Evolutionary conservation across 208 protist species (phyloP), one percentile per base, ranked within the genome.

Genomic region (Trypanosoma vivax): DNA sequence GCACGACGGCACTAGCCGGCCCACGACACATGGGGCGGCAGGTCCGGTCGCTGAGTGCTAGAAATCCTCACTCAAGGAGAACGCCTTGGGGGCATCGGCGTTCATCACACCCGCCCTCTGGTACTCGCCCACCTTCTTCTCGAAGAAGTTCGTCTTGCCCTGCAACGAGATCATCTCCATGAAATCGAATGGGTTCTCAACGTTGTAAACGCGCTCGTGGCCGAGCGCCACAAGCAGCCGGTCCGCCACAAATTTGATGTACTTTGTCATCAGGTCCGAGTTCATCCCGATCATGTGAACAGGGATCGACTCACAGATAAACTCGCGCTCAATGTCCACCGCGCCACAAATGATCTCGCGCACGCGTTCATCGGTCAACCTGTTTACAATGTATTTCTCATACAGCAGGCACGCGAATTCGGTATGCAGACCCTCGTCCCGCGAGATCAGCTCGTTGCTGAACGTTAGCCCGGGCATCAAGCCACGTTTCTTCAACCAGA

Each of bases 101-200:
- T 69, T 82, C 88, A 96, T 98, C 30, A 99, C 97, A 58, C 95
- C 96, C 10, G 92, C 81, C 85, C 99, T 99, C 66, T 96, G 84
- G 73, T 99, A 99, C 70, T 99, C 98, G 30, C 94, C 91, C 19
- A 99, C 97, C 70, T 96, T 95, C 58, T 94, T 96, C 82, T 99
- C 98, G 65, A 99, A 99, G 78, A 99, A 99, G 93, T 99, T 99
- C 28, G 97, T 99, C 89, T 99, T 99, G 58, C 96, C 91, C 72
- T 97, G 84, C 35, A 99, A 79, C 13, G 94, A 98, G 58, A 99
- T 99, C 74, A 99, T 89, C 65, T 99, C 98, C 98, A 99, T 99
- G 82, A 98, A 99, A 67, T 98, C 96, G 60, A 99, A 99, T 9
- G 98, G 98, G 76, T 99, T 99, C 45, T 65, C 66, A n/a, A 72